These are phyloP conservation scores for Vitis amurensis DNA, from an alignment of 164 flowering plant genomes.

Conservation along the genomic window DNA sequence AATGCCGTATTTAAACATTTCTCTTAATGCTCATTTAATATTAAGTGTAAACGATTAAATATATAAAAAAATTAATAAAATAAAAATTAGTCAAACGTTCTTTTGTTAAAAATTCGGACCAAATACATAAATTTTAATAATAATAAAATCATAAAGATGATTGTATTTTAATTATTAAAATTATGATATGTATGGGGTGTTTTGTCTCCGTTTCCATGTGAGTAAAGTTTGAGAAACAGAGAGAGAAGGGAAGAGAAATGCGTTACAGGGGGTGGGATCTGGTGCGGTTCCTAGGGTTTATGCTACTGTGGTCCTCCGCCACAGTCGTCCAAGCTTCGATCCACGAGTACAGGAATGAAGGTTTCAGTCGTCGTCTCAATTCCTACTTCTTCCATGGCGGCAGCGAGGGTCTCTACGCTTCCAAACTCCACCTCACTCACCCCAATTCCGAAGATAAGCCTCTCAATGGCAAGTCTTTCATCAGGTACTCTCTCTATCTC, in stretches of 20 bases:
- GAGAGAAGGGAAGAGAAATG: neutral
- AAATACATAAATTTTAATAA: too few species aligned
- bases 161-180: too few species aligned
- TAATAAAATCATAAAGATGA: too few species aligned
- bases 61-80: too few species aligned
- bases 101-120: too few species aligned
- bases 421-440: conserved; percentile 24
- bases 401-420: conserved; percentile 81
- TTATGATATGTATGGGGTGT: too few species aligned
- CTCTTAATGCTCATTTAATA: too few species aligned
- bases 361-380: conserved; percentile 53
- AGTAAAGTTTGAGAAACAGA: conserved; percentile 6
- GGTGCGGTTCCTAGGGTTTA: conserved; percentile 18
- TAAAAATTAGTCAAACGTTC: too few species aligned
- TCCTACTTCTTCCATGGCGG: conserved; percentile 93
- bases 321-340: conserved; percentile 43
- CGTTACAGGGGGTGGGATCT: neutral
- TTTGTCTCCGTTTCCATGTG: neutral
- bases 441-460: conserved; percentile 32
- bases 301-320: conserved; percentile 5
- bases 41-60: too few species aligned
- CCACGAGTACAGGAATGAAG: conserved; percentile 62
- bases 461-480: conserved; percentile 65
- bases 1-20: too few species aligned
- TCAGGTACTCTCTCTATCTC: conserved; percentile 38